Conservation (phyloP, 805 yeast species). For the Komagataella mondaviorum region DNA sequence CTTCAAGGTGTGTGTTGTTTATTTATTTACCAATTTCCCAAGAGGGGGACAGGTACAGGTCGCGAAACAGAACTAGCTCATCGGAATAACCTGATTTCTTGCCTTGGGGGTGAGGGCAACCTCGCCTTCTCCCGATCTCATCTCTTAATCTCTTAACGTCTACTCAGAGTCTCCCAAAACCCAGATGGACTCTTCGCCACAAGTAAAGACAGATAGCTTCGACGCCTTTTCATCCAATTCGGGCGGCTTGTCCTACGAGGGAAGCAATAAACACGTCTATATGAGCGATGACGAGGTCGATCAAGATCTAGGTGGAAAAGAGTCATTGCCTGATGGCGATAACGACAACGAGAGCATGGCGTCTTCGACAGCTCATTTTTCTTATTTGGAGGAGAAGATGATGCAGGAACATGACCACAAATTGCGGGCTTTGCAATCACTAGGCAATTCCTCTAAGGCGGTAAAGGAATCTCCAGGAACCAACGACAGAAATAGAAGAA, state of each 20-base stretch:
- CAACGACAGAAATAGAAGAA: conserved; percentile 11
- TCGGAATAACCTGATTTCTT: not conserved
- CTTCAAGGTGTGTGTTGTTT: not conserved
- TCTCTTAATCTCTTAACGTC: not conserved
- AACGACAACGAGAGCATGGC: not conserved
- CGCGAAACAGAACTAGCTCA: not conserved
- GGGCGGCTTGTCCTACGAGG: not conserved
- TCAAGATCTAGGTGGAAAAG: not conserved
- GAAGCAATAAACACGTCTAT: not conserved
- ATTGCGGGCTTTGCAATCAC: conserved; percentile 39
- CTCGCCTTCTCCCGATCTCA: not conserved
- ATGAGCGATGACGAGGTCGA: not conserved
- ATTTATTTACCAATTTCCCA: not conserved
- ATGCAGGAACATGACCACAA: conserved; percentile 60
- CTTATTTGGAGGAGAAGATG: conserved; percentile 50
- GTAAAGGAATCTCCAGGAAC: not conserved
- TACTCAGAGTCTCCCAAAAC: not conserved
- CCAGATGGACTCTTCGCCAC: not conserved
- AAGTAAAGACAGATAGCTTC: not conserved
- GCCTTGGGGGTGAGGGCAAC: not conserved
- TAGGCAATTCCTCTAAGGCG: conserved; percentile 15
- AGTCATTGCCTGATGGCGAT: not conserved
- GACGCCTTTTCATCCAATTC: not conserved
- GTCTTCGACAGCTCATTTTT: conserved; percentile 32
- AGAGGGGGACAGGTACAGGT: not conserved